Conservation (phyloP, 768 basidiomycete species). For the Suillus bovinus region DNA sequence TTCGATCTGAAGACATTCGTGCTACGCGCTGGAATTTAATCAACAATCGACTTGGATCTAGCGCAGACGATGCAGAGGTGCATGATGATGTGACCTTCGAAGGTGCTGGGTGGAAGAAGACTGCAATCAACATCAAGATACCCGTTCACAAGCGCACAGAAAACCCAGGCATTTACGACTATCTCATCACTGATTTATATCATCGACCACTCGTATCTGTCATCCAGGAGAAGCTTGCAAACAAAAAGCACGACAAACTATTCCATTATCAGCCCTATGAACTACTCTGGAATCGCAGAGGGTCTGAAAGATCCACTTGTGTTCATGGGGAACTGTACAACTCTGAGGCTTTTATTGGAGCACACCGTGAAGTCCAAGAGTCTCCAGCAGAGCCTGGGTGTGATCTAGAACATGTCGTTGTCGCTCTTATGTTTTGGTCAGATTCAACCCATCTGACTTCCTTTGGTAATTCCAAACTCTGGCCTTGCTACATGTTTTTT, state of each 20-base stretch:
- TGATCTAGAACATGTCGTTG: slow-evolving; percentile 15
- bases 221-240: slow-evolving; percentile 18
- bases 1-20: slow-evolving; percentile 7
- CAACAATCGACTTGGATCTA: slow-evolving; percentile 4
- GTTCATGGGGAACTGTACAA: slow-evolving; percentile 24
- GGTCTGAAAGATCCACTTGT: not conserved
- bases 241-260: slow-evolving; percentile 2
- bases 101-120: slow-evolving; percentile 21
- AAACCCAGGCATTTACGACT: slow-evolving; percentile 11
- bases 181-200: slow-evolving; percentile 9
- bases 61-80: not conserved
- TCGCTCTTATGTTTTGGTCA: slow-evolving; percentile 31
- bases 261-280: slow-evolving; percentile 27
- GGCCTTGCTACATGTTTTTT: slow-evolving; percentile 27
- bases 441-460: slow-evolving; percentile 33
- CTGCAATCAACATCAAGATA: slow-evolving; percentile 8
- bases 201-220: slow-evolving; percentile 17
- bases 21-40: slow-evolving; percentile 6
- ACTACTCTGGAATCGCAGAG: slow-evolving; percentile 14
- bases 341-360: slow-evolving; percentile 18
- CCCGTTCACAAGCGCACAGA: slow-evolving; percentile 13
- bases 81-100: slow-evolving; percentile 1
- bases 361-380: slow-evolving; percentile 19
- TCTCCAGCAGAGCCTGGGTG: slow-evolving; percentile 19
- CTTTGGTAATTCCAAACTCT: slow-evolving; percentile 31